A percentile compares a stretch with the other conserved stretches of the same genome.
phyloP scores from a whole-genome alignment of 257 asterid species.

The Jasminum sambac region DNA sequence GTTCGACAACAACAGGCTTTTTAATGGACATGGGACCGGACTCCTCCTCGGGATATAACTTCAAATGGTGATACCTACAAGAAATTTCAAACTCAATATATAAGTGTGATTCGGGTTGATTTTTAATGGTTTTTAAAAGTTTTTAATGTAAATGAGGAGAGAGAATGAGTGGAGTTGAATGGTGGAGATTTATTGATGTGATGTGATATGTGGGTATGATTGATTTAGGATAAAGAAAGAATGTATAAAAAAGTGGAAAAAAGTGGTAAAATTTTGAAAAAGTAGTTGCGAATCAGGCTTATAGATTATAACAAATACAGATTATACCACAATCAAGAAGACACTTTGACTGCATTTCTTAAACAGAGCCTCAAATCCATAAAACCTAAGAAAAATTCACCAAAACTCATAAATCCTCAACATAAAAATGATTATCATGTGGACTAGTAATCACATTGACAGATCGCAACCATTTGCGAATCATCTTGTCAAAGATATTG shows the following conservation, averaged over 20 bases:
- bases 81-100: slow-evolving; percentile 10
- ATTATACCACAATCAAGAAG: background rate
- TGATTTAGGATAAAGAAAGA: too few species aligned
- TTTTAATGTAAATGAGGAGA: too few species aligned
- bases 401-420: background rate
- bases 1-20: slow-evolving; percentile 79
- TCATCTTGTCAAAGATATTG: background rate
- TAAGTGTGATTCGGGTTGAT: too few species aligned
- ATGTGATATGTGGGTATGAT: too few species aligned
- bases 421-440: background rate
- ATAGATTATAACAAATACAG: too few species aligned
- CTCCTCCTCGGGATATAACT: slow-evolving; percentile 84
- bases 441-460: background rate
- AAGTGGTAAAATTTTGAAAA: too few species aligned
- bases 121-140: too few species aligned
- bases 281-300: too few species aligned
- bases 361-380: background rate
- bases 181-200: too few species aligned
- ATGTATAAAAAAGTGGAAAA: too few species aligned
- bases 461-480: background rate
- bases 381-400: background rate
- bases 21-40: slow-evolving; percentile 70
- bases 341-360: slow-evolving; percentile 16
- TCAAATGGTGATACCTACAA: slow-evolving; percentile 79
- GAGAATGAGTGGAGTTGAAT: too few species aligned